Evolutionary conservation across 192 early-diverging fungal genomes (phyloP).

Genomic region (Coemansia sp.): DNA sequence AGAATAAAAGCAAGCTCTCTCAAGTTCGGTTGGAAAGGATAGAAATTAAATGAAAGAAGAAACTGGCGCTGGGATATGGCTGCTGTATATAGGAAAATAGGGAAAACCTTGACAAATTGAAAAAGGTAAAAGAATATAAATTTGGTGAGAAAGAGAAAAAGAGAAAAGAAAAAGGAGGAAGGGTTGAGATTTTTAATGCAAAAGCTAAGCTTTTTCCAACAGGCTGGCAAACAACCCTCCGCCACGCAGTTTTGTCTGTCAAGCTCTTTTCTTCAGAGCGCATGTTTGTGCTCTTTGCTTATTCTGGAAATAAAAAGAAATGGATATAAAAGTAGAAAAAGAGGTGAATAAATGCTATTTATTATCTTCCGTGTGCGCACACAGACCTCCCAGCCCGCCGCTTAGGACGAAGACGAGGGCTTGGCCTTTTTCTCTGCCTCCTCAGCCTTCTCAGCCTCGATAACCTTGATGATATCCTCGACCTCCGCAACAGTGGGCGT

Average conservation of each 20-base stretch:
- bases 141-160: not conserved
- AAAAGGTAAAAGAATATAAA: conserved; percentile 3
- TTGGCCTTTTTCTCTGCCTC: conserved; percentile 78
- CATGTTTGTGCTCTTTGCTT: not conserved
- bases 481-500: conserved; percentile 72
- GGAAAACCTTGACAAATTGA: not conserved
- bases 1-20: no score
- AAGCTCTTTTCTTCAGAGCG: no score
- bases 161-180: not conserved
- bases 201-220: no score
- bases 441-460: conserved; percentile 89
- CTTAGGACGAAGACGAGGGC: conserved; percentile 19
- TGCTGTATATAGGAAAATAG: not conserved
- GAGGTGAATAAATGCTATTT: conserved; percentile 2
- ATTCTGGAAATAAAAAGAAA: not conserved
- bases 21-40: no score
- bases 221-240: no score
- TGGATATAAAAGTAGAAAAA: not conserved
- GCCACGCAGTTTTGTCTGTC: no score
- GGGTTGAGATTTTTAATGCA: not conserved
- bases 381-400: not conserved
- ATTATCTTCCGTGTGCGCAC: not conserved
- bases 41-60: no score
- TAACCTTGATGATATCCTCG: conserved; percentile 69
- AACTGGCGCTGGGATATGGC: no score